phyloP scores from a whole-genome alignment of 2,329 filamentous ascomycete genomes.

The Fusarium setosum region DNA sequence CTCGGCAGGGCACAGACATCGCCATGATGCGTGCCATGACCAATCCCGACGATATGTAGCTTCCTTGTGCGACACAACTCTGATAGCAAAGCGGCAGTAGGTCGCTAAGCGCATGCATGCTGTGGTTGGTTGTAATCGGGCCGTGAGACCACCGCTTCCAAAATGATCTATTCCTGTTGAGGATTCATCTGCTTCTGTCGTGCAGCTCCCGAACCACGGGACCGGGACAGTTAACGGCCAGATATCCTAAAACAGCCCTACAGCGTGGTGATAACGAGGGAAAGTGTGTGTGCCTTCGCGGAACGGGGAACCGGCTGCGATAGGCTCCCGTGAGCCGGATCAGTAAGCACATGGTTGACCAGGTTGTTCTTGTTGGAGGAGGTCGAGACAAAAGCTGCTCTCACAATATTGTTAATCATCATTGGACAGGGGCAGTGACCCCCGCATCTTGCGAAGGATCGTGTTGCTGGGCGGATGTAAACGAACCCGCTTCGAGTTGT shows the following conservation, averaged over 20 bases:
- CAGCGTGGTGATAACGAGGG: slow-evolving; percentile 4
- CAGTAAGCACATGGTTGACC: slow-evolving; percentile 18
- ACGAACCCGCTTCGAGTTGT: not conserved
- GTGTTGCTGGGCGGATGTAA: not conserved
- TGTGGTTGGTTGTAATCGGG: slow-evolving; percentile 22
- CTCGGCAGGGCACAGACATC: not conserved
- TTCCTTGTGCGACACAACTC: not conserved
- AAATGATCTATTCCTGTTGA: slow-evolving; percentile 10
- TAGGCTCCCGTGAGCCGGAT: slow-evolving; percentile 7
- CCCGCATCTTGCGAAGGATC: slow-evolving; percentile 7
- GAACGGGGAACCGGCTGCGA: slow-evolving; percentile 21
- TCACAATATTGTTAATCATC: not conserved
- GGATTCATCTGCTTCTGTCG: slow-evolving; percentile 15
- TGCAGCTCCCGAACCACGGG: slow-evolving; percentile 32
- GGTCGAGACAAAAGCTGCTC: slow-evolving; percentile 8
- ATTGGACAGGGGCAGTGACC: slow-evolving; percentile 1
- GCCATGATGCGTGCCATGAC: slow-evolving; percentile 9
- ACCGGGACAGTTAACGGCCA: slow-evolving; percentile 24
- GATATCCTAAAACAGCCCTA: slow-evolving; percentile 20
- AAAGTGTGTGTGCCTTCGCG: not conserved
- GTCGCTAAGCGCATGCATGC: not conserved
- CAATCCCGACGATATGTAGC: slow-evolving; percentile 8
- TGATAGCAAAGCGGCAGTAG: not conserved
- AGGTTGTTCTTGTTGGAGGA: slow-evolving; percentile 6
- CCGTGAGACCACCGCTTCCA: slow-evolving; percentile 18